Evolutionary conservation across 495 filamentous ascomycete genomes (phyloP).

Genomic region (Podospora australis): DNA sequence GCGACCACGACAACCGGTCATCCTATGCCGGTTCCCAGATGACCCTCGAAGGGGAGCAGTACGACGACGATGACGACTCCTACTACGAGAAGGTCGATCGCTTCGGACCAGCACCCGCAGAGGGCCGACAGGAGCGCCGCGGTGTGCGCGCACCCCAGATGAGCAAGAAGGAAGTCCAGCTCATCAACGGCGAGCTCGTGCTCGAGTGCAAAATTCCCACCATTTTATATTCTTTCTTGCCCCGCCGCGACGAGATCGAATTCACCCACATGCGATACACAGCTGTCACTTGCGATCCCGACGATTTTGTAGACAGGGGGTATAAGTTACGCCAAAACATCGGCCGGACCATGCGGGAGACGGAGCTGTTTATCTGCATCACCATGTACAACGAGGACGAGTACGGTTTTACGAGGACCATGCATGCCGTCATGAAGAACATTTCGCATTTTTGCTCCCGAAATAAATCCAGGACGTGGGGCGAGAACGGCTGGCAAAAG

Average conservation of each 20-base stretch:
- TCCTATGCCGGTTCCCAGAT: slow-evolving; percentile 60
- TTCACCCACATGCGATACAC: slow-evolving; percentile 99
- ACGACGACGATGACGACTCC: slow-evolving; percentile 43
- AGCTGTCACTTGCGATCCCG: slow-evolving; percentile 96
- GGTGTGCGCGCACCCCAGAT: slow-evolving; percentile 82
- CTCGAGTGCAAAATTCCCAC: slow-evolving; percentile 99
- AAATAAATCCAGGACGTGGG: slow-evolving; percentile 90
- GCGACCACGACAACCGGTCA: slow-evolving; percentile 27
- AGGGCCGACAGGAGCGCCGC: slow-evolving; percentile 71
- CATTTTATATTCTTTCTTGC: slow-evolving; percentile 91
- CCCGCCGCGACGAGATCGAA: slow-evolving; percentile 83
- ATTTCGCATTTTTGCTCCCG: slow-evolving; percentile 93
- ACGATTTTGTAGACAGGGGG: slow-evolving; percentile 80
- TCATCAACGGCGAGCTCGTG: slow-evolving; percentile 96
- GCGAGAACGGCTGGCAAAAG: slow-evolving; percentile 97
- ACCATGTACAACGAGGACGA: slow-evolving; percentile 99
- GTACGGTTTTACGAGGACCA: slow-evolving; percentile 89
- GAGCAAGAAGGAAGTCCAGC: slow-evolving; percentile 85
- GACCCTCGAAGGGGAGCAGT: slow-evolving; percentile 34
- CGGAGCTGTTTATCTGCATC: slow-evolving; percentile 95
- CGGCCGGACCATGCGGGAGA: slow-evolving; percentile 76
- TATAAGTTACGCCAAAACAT: slow-evolving; percentile 98
- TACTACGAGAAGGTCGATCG: slow-evolving; percentile 54
- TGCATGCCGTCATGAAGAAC: slow-evolving; percentile 99
- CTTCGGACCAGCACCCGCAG: slow-evolving; percentile 79